Percentiles rank a stretch among this genome's conserved stretches.
Conservation (phyloP, 176 grass and related monocot species). For the Eleusine indica region DNA sequence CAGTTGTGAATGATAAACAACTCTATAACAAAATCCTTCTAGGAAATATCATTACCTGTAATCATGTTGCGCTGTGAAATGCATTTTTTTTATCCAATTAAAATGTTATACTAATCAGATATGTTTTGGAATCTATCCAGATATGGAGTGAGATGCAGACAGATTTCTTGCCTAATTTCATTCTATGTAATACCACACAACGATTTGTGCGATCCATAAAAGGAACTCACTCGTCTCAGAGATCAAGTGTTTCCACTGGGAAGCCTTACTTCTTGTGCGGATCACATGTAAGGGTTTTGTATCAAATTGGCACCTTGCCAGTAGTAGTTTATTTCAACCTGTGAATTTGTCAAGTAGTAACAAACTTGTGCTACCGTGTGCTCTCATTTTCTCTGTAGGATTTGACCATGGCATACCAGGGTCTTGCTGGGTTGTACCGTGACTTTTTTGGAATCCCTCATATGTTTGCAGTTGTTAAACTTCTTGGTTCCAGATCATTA, state of each 20-base stretch:
- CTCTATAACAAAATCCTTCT: not conserved
- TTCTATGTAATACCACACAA: constrained; percentile 97
- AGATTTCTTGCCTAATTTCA: constrained; percentile 97
- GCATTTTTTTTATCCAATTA: constrained; percentile 23
- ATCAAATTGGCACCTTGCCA: constrained; percentile 6
- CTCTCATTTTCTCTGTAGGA: constrained; percentile 63
- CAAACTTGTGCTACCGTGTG: constrained; percentile 19
- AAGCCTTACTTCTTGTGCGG: constrained; percentile 88
- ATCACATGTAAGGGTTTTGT: constrained; percentile 70
- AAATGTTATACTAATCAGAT: constrained; percentile 31
- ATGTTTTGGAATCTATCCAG: constrained; percentile 45
- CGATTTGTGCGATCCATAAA: constrained; percentile 86
- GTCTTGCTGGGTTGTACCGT: constrained; percentile 71
- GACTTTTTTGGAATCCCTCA: constrained; percentile 98
- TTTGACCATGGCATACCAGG: constrained; percentile 84
- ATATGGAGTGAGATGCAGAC: constrained; percentile 98
- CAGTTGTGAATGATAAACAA: constrained; percentile 22
- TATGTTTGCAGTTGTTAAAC: constrained; percentile 97
- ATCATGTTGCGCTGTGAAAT: constrained; percentile 9
- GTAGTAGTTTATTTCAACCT: not conserved
- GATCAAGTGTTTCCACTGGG: constrained; percentile 62
- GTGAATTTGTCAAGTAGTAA: not conserved
- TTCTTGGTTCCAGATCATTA: constrained; percentile 93
- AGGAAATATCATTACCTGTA: constrained; percentile 24
- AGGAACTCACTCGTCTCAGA: constrained; percentile 66